Percentiles rank a stretch among this genome's conserved stretches.
Conservation (phyloP, 139 green algal species). For the Chlorella sp. region DNA sequence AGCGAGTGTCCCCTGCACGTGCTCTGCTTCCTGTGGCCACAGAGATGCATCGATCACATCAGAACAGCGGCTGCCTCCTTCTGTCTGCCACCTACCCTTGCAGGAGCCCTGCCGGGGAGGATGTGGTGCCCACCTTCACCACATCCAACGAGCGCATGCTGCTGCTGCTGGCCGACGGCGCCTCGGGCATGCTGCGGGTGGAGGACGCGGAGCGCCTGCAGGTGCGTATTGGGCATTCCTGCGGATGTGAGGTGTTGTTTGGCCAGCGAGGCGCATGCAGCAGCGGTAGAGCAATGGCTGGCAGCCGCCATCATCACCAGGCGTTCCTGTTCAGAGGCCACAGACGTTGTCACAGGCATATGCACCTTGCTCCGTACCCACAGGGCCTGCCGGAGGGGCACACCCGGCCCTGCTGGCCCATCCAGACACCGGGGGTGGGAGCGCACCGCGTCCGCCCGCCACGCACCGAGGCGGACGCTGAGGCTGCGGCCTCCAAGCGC, state of each 20-base stretch:
- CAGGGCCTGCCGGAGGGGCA: slow-evolving; percentile 80
- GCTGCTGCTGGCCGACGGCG: slow-evolving; percentile 72
- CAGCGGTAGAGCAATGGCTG: too few species aligned
- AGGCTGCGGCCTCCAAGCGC: slow-evolving; percentile 45
- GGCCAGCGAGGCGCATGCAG: too few species aligned
- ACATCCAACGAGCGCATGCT: slow-evolving; percentile 85
- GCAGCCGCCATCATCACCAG: too few species aligned
- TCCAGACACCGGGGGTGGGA: slow-evolving; percentile 45
- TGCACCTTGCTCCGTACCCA: background rate
- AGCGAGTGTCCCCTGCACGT: too few species aligned
- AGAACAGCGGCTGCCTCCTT: too few species aligned
- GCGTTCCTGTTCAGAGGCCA: too few species aligned
- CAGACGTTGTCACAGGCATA: too few species aligned
- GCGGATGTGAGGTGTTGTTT: too few species aligned
- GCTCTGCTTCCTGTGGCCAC: too few species aligned
- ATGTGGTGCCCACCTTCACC: slow-evolving; percentile 91
- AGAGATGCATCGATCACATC: too few species aligned
- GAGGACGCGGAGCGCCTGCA: slow-evolving; percentile 61
- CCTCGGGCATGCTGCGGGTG: slow-evolving; percentile 77
- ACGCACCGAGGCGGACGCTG: slow-evolving; percentile 58
- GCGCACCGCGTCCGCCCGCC: slow-evolving; percentile 7
- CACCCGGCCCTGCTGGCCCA: slow-evolving; percentile 72
- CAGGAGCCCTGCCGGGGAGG: slow-evolving; percentile 73
- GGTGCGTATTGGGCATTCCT: too few species aligned
- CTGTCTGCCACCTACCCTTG: background rate